Evolutionary conservation across 371 early-diverging fungal genomes (phyloP), one percentile per base, ranked within the genome.

Genomic region (Mucor lusitanicus): DNA sequence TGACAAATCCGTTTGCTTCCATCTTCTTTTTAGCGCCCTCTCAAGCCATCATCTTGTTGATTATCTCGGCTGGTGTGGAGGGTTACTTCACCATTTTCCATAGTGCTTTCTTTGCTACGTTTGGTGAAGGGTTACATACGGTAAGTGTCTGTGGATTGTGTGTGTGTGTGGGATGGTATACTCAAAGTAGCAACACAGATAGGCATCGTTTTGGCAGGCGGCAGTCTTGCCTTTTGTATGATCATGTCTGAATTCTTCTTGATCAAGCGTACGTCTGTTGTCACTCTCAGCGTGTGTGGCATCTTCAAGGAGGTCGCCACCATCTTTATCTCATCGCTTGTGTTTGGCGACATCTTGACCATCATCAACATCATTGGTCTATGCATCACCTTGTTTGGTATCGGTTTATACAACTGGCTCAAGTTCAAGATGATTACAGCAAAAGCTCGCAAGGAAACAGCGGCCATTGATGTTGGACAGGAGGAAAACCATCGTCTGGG

Each of bases 221-320:
- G 97, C 4, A 53, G 90, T 40, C 63, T 95, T 46, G 96, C 97
- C 4, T 96, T 96, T 72, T 82, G 85, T 23, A 94, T 97, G 96
- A 91, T 94, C 9, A 81, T 92, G 54, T 84, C 92, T 4, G 98
- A 97, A 74, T 97, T 91, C 78, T 82, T 89, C 59, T 75, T 97
- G 53, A 95, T 97, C 67, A 85, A 91, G 62, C 87, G 87, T 40
- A 97, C 97, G 0, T 93, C 93, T 0, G 95, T 93, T 0, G 88
- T 97, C 1, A 95, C 98, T 0, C 76, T 97, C 37, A 94, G 95
- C 46, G 91, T 97, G 1, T 94, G 94, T 32, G 98, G 98, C 46
- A 96, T 96, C 63, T 87, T 92, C 65, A 97, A 96, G 73, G 94
- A 94, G 76, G 88, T 93, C 6, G 79, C 91, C 5, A 92, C 92